Conservation (phyloP, 768 basidiomycete species). For the Psilocybe subaeruginosa region DNA sequence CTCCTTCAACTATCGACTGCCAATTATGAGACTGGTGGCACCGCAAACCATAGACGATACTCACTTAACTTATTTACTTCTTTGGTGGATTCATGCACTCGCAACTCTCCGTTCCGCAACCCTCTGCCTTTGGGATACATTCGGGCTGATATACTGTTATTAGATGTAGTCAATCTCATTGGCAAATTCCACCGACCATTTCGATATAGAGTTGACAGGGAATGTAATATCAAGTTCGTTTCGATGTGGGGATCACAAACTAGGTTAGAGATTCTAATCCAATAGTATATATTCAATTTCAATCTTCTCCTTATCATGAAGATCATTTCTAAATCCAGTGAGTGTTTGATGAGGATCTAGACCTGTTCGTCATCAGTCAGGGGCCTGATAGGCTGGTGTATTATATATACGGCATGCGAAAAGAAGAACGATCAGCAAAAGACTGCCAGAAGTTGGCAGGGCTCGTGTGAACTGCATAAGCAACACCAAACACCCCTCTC, state of each 20-base stretch:
- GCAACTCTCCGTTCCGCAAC: slow-evolving; percentile 29
- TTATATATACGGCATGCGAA: neutral
- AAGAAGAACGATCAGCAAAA: neutral
- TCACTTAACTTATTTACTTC: slow-evolving; percentile 28
- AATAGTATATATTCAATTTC: neutral
- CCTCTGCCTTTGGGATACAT: slow-evolving; percentile 24
- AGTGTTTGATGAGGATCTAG: neutral
- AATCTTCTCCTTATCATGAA: neutral
- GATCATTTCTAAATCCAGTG: too few relatives aligned
- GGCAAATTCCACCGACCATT: slow-evolving; percentile 8
- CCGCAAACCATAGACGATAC: neutral
- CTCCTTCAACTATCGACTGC: too few relatives aligned
- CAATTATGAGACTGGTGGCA: neutral
- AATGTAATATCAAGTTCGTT: neutral
- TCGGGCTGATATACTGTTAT: slow-evolving; percentile 12
- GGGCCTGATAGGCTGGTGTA: too few relatives aligned
- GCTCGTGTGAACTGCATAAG: slow-evolving; percentile 7
- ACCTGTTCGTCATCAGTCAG: neutral
- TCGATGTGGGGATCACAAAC: neutral
- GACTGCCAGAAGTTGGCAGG: neutral
- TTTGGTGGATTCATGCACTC: slow-evolving; percentile 37
- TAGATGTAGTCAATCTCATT: neutral
- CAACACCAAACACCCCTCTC: slow-evolving; percentile 7
- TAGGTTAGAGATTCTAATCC: neutral
- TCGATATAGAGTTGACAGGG: neutral